Conservation (phyloP, 2,329 filamentous ascomycete species). For the Trichoderma sp. region DNA sequence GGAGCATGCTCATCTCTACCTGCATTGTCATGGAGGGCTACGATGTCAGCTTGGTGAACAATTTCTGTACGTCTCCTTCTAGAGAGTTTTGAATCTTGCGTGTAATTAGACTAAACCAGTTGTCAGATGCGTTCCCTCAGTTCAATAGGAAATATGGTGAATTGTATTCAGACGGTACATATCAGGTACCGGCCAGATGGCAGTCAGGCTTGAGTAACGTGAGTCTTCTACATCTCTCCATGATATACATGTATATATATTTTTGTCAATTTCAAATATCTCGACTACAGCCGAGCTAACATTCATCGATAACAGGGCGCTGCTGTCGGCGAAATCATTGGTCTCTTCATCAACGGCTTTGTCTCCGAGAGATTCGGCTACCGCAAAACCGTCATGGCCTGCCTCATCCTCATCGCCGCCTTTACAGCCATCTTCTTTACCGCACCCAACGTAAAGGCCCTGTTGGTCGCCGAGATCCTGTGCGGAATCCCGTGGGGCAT, state of each 20-base stretch:
- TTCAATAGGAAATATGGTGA: slow-evolving; percentile 62
- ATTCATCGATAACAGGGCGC: slow-evolving; percentile 25
- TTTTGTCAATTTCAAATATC: neutral
- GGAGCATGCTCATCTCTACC: slow-evolving; percentile 84
- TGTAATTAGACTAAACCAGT: neutral
- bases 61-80: slow-evolving; percentile 59
- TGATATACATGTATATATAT: neutral
- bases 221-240: slow-evolving; percentile 32
- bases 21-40: slow-evolving; percentile 93
- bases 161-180: slow-evolving; percentile 47
- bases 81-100: neutral
- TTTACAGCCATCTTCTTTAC: slow-evolving; percentile 69
- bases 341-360: slow-evolving; percentile 66
- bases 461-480: slow-evolving; percentile 63
- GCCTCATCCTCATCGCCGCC: slow-evolving; percentile 54
- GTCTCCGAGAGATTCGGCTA: slow-evolving; percentile 69
- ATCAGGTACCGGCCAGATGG: slow-evolving; percentile 62
- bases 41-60: slow-evolving; percentile 78
- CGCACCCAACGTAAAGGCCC: slow-evolving; percentile 58
- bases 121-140: slow-evolving; percentile 53
- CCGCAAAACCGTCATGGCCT: slow-evolving; percentile 62
- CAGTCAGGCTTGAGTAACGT: slow-evolving; percentile 62
- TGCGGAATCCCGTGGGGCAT: slow-evolving; percentile 65
- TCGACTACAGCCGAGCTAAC: neutral
- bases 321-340: slow-evolving; percentile 61